phyloP scores from a whole-genome alignment of 495 filamentous ascomycete genomes.

The Darksidea phi region DNA sequence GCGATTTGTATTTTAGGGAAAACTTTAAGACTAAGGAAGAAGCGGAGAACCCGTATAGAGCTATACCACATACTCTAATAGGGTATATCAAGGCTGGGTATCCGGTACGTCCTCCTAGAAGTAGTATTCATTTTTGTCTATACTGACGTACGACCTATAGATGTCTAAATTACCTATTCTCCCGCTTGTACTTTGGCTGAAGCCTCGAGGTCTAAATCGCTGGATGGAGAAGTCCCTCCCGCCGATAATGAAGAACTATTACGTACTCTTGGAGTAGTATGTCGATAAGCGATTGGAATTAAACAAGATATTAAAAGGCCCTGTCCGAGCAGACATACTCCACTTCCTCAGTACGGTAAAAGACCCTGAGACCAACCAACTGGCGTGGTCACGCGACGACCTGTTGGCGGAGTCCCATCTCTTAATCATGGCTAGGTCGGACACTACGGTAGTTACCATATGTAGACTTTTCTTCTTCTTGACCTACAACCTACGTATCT shows the following conservation, averaged over 20 bases:
- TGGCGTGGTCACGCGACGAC: neutral
- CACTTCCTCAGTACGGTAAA: neutral
- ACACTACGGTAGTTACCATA: neutral
- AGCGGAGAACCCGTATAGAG: neutral
- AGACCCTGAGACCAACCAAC: neutral
- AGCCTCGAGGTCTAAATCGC: neutral
- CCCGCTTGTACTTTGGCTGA: neutral
- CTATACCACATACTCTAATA: neutral
- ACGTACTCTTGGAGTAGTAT: neutral
- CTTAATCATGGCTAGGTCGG: no score
- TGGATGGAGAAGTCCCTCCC: neutral
- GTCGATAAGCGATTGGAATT: neutral
- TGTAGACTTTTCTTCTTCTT: neutral
- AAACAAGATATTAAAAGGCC: neutral
- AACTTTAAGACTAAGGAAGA: neutral
- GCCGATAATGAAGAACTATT: neutral
- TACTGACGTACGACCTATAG: neutral
- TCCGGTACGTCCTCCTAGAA: neutral
- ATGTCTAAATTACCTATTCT: neutral
- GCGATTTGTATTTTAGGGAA: neutral
- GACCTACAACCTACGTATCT: neutral
- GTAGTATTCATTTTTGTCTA: neutral
- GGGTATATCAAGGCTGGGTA: neutral
- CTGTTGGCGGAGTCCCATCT: neutral
- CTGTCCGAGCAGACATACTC: neutral